A percentile compares a stretch with the other conserved stretches of the same genome.
Evolutionary conservation across 148 eudicot species (phyloP).

Genomic region (Bassia scoparia): DNA sequence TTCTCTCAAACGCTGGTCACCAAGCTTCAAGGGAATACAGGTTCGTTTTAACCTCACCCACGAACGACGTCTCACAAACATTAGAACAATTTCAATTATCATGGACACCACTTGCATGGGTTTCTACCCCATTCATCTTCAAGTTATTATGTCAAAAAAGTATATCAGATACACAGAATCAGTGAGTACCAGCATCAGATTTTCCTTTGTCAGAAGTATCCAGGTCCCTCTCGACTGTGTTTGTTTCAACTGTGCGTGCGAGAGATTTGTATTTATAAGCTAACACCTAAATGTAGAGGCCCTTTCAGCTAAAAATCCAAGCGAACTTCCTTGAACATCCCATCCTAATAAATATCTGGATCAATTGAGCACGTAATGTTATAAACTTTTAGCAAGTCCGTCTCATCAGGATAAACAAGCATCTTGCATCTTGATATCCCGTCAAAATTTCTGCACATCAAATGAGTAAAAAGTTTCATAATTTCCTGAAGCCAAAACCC

Average conservation of each 20-base stretch:
- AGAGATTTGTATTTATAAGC: constrained; percentile 72
- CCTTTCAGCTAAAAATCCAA: constrained; percentile 93
- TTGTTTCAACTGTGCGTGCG: constrained; percentile 59
- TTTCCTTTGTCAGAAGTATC: constrained; percentile 37
- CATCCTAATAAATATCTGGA: constrained; percentile 92
- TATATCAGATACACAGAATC: constrained; percentile 48
- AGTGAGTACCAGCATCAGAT: constrained; percentile 34
- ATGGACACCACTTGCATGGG: constrained; percentile 93
- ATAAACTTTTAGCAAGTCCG: constrained; percentile 54
- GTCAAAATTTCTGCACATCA: constrained; percentile 48
- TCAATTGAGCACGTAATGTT: constrained; percentile 42
- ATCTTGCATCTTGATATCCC: constrained; percentile 54
- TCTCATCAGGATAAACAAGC: constrained; percentile 53
- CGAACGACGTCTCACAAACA: constrained; percentile 88
- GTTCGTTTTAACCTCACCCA: constrained; percentile 68
- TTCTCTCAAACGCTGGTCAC: constrained; percentile 77
- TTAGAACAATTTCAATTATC: constrained; percentile 85
- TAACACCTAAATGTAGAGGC: constrained; percentile 65
- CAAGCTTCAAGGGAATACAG: constrained; percentile 82
- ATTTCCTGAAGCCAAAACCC: background rate
- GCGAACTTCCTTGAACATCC: constrained; percentile 90
- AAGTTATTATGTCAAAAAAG: constrained; percentile 51
- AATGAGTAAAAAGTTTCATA: background rate
- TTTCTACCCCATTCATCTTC: constrained; percentile 99
- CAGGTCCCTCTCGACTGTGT: constrained; percentile 32